These are phyloP conservation scores for Aspergillus homomorphus DNA, from an alignment of 495 filamentous ascomycete species.

Conservation along the genomic window DNA sequence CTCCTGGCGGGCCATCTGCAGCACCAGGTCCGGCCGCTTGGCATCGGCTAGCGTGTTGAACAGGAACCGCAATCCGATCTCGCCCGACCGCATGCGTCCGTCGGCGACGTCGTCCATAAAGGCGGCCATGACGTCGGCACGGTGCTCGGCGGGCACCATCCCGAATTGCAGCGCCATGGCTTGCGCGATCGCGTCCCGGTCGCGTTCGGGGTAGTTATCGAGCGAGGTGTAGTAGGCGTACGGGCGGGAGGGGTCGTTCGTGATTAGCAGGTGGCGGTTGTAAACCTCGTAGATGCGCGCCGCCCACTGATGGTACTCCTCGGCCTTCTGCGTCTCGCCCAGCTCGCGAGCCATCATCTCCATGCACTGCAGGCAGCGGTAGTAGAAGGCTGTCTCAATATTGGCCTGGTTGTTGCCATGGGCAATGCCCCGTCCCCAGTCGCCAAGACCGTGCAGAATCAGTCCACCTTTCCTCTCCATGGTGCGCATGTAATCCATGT, in stretches of 20 bases:
- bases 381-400: constrained; percentile 32
- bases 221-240: constrained; percentile 28
- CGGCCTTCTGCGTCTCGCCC: constrained; percentile 18
- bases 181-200: constrained; percentile 25
- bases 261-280: constrained; percentile 26
- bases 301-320: constrained; percentile 20
- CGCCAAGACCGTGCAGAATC: constrained; percentile 29
- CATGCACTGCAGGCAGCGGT: constrained; percentile 25
- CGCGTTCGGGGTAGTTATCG: constrained; percentile 20
- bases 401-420: constrained; percentile 32
- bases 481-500: constrained; percentile 30
- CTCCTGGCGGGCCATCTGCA: constrained; percentile 29
- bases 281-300: constrained; percentile 22
- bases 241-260: constrained; percentile 15
- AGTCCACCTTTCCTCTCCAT: constrained; percentile 28
- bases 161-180: constrained; percentile 28
- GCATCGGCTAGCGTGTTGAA: constrained; percentile 28
- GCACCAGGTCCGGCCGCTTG: constrained; percentile 25
- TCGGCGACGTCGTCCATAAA: constrained; percentile 25
- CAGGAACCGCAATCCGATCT: constrained; percentile 28
- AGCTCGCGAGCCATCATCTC: constrained; percentile 29
- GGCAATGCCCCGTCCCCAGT: constrained; percentile 31
- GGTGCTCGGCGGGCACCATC: constrained; percentile 18
- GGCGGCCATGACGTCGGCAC: constrained; percentile 24
- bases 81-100: constrained; percentile 24